Conservation (phyloP, 176 grass and related monocot species). For the Hsuehochloa calcarea region DNA sequence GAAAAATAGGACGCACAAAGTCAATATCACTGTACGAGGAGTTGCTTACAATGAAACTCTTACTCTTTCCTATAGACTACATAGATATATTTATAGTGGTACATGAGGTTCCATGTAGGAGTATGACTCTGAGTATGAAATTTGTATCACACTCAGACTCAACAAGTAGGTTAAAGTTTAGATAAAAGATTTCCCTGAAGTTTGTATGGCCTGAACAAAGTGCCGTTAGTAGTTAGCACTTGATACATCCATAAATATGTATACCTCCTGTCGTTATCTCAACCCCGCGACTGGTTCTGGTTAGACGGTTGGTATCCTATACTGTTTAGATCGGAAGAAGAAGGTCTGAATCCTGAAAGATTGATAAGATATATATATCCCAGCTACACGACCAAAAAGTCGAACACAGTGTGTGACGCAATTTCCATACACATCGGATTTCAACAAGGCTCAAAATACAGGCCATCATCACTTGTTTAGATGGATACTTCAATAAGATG, state of each 20-base stretch:
- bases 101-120: no score
- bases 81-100: no score
- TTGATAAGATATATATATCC: background rate
- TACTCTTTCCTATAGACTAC: no score
- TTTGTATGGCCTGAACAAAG: background rate
- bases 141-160: no score
- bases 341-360: background rate
- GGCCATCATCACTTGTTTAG: background rate
- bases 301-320: no score
- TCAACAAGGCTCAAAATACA: background rate
- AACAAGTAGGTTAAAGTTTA: background rate
- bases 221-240: background rate
- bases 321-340: background rate
- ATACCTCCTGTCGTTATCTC: background rate
- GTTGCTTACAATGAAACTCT: no score
- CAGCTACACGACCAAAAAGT: background rate
- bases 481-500: background rate
- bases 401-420: background rate
- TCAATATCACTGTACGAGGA: no score
- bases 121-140: no score
- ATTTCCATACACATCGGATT: background rate
- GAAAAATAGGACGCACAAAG: no score
- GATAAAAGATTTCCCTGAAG: background rate
- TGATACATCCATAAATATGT: background rate
- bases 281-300: background rate